Evolutionary conservation across 148 eudicot species (phyloP).

Genomic region (Diospyros kaki): DNA sequence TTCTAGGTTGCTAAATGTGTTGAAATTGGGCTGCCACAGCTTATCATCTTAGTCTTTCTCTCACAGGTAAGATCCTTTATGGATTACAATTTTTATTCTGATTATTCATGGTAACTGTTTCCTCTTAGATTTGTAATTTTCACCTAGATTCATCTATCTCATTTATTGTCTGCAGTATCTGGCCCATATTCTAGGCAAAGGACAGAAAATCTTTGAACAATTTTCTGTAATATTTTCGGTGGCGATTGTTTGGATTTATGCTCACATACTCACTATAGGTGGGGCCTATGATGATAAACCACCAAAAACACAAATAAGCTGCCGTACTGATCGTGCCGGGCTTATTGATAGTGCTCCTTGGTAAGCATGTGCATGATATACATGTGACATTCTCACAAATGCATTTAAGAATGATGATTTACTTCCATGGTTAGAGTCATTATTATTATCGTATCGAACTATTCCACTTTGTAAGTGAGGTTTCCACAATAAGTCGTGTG

Average conservation of each 20-base stretch:
- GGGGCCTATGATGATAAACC: constrained; percentile 66
- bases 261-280: constrained; percentile 66
- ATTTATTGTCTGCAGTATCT: constrained; percentile 54
- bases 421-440: not conserved
- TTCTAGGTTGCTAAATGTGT: constrained; percentile 66
- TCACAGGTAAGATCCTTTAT: constrained; percentile 50
- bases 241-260: constrained; percentile 68
- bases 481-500: not conserved
- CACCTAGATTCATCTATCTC: not conserved
- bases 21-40: constrained; percentile 75
- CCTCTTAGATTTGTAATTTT: not conserved
- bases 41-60: constrained; percentile 56
- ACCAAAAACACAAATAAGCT: constrained; percentile 50
- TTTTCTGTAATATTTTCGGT: constrained; percentile 78
- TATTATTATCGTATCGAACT: not conserved
- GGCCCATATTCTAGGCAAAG: constrained; percentile 54
- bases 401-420: not conserved
- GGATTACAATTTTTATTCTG: not conserved
- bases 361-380: constrained; percentile 28
- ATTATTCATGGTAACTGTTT: not conserved
- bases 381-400: not conserved
- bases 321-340: constrained; percentile 85
- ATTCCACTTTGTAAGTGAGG: no score
- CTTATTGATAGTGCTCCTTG: constrained; percentile 64
- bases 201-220: constrained; percentile 50